Base-by-base conservation (phyloP, 2,329 filamentous ascomycete species). In the Fusarium fujikuroi region DNA sequence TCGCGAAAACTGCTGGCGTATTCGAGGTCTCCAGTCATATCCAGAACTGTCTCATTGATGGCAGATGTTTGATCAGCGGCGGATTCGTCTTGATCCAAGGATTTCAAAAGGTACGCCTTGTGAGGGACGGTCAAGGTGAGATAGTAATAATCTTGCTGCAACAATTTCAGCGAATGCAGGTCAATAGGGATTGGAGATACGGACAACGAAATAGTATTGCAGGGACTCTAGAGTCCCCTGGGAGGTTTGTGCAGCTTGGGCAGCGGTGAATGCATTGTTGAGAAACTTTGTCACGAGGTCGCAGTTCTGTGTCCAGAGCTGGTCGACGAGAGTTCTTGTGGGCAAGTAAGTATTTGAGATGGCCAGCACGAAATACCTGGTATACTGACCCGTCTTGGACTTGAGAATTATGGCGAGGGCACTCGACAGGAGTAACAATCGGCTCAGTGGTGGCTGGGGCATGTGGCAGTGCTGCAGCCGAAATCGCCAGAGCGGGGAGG, bases 351-450 rank as follows among this genome's bases (percentile, higher is more conserved):
- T 14, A 32, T 9, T 9, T 2, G 1, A 5, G 9, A 14, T 6
- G n/a, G 9, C 5, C 3, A n/a, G 7, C 18, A 7, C 1, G 25
- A 30, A n/a, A 0, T 5, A 12, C 0, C 1, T 4, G 0, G 7
- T 12, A 49, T 9, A 50, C 47, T 32, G 21, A 50, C 47, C 47
- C 47, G 9, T 50, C 16, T 7, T 50, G 47, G 5, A 50, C 47
- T 23, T 16, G 2, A 14, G 30, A 21, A 5, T 50, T 50, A 9
- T 50, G 47, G 14, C n/a, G 47, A 50, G 21, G 47, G 14, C 47
- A 50, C 21, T 34, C 16, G 5, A 4, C 16, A 14, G 47, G 47
- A 18, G 28, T 12, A 6, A 7, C 11, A 1, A 9, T 23, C 3
- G 28, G 28, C 21, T 23, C 47, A 32, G 21, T 0, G 4, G 47